These are phyloP conservation scores for Phytophthora multivora DNA, from an alignment of 352 stramenopile genomes.

Conservation along the genomic window DNA sequence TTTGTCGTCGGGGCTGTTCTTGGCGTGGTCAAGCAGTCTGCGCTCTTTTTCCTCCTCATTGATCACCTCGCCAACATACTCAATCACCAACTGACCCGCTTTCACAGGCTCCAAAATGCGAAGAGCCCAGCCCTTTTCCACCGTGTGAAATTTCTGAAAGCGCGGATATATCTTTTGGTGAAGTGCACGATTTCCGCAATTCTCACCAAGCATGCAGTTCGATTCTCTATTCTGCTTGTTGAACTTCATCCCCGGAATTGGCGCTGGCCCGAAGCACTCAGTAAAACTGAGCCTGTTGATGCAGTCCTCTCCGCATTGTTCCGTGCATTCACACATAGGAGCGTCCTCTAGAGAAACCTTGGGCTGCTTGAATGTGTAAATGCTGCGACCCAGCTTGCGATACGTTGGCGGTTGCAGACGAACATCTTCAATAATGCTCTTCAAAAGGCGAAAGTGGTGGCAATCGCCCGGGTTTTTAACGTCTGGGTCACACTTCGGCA, in stretches of 20 bases:
- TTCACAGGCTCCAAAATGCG: conserved; percentile 81
- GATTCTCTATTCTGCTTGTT: conserved; percentile 78
- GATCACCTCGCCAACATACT: conserved; percentile 96
- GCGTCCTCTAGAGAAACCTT: conserved; percentile 79
- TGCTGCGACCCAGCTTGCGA: conserved; percentile 74
- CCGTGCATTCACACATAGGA: conserved; percentile 80
- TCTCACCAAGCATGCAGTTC: conserved; percentile 91
- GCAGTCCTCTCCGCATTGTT: conserved; percentile 90
- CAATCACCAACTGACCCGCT: conserved; percentile 89
- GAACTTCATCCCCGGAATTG: conserved; percentile 60
- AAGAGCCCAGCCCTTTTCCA: conserved; percentile 93
- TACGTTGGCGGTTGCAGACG: conserved; percentile 77
- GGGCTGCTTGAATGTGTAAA: conserved; percentile 88
- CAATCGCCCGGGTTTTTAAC: conserved; percentile 50
- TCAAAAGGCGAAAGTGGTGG: conserved; percentile 82
- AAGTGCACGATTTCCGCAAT: conserved; percentile 92
- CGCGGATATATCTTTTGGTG: conserved; percentile 79
- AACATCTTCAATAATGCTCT: conserved; percentile 74
- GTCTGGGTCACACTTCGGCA: conserved; percentile 69
- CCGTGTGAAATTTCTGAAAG: conserved; percentile 78
- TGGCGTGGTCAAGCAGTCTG: conserved; percentile 82
- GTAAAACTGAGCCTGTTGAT: conserved; percentile 93
- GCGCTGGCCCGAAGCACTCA: conserved; percentile 89
- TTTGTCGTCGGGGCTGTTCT: conserved; percentile 91
- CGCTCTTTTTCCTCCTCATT: conserved; percentile 92